phyloP scores from a whole-genome alignment of 208 protist genomes.

The Angomonas deanei region DNA sequence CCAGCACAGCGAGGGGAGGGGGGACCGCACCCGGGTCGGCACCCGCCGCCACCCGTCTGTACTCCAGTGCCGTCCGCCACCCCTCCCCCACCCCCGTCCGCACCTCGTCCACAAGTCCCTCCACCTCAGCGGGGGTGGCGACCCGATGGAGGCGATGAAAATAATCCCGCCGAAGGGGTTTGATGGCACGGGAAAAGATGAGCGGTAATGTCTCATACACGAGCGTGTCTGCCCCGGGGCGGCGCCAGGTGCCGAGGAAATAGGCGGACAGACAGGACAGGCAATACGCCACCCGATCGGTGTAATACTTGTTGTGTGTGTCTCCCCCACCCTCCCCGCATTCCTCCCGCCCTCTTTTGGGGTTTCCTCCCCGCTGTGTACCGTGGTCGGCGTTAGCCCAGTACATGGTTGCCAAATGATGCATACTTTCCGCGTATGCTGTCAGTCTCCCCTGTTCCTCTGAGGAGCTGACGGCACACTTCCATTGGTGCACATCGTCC shows the following conservation, averaged over 20 bases:
- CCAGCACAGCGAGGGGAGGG: conserved; percentile 45
- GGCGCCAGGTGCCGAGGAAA: not conserved
- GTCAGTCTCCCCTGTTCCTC: not conserved
- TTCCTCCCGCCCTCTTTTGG: not conserved
- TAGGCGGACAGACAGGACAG: not conserved
- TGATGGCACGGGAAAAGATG: conserved; percentile 34
- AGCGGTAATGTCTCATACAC: conserved; percentile 30
- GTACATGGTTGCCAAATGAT: conserved; percentile 5
- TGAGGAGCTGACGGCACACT: not conserved
- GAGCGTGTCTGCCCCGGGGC: not conserved
- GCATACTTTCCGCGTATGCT: conserved; percentile 1
- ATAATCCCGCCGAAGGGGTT: conserved; percentile 48
- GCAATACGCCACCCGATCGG: not conserved
- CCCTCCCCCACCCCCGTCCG: not conserved
- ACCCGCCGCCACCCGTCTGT: not conserved
- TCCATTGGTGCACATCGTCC: conserved; percentile 1
- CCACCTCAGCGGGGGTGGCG: conserved; percentile 46
- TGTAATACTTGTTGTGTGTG: not conserved
- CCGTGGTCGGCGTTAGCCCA: not conserved
- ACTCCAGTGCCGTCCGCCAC: not conserved
- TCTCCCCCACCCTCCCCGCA: not conserved
- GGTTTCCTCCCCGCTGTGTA: no score
- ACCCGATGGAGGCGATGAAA: conserved; percentile 41
- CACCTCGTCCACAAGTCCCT: conserved; percentile 16
- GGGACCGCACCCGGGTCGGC: not conserved